phyloP scores from a whole-genome alignment of 495 filamentous ascomycete genomes.

The Penicillium canariense region DNA sequence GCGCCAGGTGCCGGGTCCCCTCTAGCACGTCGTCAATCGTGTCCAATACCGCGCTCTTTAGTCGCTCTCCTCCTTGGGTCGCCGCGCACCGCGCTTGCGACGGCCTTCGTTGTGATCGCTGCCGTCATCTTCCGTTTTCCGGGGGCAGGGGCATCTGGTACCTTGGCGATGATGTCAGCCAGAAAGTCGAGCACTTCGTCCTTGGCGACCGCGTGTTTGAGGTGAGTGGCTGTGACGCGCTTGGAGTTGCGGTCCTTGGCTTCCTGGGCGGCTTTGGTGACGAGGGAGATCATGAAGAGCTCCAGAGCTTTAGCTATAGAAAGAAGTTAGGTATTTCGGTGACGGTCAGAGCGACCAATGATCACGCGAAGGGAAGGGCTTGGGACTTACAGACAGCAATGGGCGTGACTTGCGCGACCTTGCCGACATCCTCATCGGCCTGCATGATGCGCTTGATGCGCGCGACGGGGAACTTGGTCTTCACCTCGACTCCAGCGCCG shows the following conservation, averaged over 20 bases:
- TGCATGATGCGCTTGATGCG: conserved; percentile 99
- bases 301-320: conserved; percentile 78
- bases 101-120: conserved; percentile 51
- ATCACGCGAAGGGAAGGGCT: neutral
- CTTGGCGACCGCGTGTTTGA: conserved; percentile 82
- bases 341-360: neutral
- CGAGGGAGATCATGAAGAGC: conserved; percentile 93
- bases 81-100: conserved; percentile 44
- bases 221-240: conserved; percentile 82
- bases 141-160: conserved; percentile 67
- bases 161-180: conserved; percentile 82
- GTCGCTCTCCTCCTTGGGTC: conserved; percentile 50
- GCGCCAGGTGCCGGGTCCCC: conserved; percentile 23
- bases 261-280: conserved; percentile 79
- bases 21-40: conserved; percentile 31
- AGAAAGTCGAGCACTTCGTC: conserved; percentile 93
- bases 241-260: conserved; percentile 80
- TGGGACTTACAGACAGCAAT: conserved; percentile 78
- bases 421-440: conserved; percentile 97
- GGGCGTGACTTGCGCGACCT: conserved; percentile 95
- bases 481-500: conserved; percentile 63
- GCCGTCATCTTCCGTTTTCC: conserved; percentile 53
- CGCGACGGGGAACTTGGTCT: conserved; percentile 95
- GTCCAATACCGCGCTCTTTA: conserved; percentile 17
- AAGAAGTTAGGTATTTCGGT: conserved; percentile 16